Evolutionary conservation across 2,329 filamentous ascomycete genomes (phyloP).

Genomic region (Acarospora socialis): DNA sequence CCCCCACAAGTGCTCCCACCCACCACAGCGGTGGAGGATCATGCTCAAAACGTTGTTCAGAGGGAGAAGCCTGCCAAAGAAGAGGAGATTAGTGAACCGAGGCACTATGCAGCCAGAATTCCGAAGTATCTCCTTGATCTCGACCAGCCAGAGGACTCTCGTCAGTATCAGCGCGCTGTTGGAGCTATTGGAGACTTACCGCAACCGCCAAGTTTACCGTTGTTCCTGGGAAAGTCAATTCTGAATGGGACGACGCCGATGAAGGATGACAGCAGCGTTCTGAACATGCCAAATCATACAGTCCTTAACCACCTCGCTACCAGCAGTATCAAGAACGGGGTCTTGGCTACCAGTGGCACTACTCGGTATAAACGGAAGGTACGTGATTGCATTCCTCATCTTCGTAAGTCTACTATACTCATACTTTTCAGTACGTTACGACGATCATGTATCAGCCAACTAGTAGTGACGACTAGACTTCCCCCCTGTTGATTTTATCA

Average conservation of each 20-base stretch:
- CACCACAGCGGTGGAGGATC: conserved; percentile 17
- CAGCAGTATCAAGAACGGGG: conserved; percentile 93
- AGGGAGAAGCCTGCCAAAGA: conserved; percentile 13
- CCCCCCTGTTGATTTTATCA: too few species aligned
- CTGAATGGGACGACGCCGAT: conserved; percentile 80
- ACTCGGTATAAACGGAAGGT: conserved; percentile 97
- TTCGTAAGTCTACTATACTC: neutral
- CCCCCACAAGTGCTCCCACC: conserved; percentile 30
- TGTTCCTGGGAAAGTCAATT: conserved; percentile 89
- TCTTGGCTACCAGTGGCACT: conserved; percentile 87
- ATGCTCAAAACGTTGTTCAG: conserved; percentile 15
- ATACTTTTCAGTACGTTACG: conserved; percentile 66
- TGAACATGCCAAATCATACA: conserved; percentile 94
- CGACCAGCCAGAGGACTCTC: conserved; percentile 68
- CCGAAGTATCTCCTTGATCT: conserved; percentile 78
- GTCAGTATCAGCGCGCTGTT: conserved; percentile 58
- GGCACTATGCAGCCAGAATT: conserved; percentile 47
- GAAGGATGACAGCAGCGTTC: conserved; percentile 95
- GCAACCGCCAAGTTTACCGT: conserved; percentile 68
- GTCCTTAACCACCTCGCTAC: conserved; percentile 93
- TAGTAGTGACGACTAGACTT: conserved; percentile 22
- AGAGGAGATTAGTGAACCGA: conserved; percentile 21
- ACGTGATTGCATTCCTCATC: conserved; percentile 15
- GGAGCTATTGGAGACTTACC: conserved; percentile 65
- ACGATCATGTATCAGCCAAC: conserved; percentile 96